These are phyloP conservation scores for Xenoacremonium recifei DNA, from an alignment of 2,329 filamentous ascomycete genomes.

Conservation along the genomic window DNA sequence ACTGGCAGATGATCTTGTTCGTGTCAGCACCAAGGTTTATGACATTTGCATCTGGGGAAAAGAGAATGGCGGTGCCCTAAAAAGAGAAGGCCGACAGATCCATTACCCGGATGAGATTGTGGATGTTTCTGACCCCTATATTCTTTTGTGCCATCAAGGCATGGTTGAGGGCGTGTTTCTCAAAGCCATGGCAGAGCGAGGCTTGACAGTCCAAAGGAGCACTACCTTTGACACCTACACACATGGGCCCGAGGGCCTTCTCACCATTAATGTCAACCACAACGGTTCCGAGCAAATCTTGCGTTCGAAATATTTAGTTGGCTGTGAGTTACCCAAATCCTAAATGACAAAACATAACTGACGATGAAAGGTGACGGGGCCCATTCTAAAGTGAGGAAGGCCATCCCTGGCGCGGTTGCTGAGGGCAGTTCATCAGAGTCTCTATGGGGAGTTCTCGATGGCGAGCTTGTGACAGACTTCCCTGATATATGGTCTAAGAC, in stretches of 20 bases:
- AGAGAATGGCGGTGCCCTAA: slow-evolving; percentile 47
- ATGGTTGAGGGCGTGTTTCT: slow-evolving; percentile 71
- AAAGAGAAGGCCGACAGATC: slow-evolving; percentile 59
- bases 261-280: slow-evolving; percentile 48
- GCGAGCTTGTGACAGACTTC: slow-evolving; percentile 67
- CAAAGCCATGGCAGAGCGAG: slow-evolving; percentile 62
- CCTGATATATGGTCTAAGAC: slow-evolving; percentile 74
- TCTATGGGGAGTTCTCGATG: slow-evolving; percentile 70
- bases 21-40: slow-evolving; percentile 65
- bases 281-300: slow-evolving; percentile 50
- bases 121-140: slow-evolving; percentile 54
- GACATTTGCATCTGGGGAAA: slow-evolving; percentile 72
- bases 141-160: slow-evolving; percentile 65
- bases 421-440: slow-evolving; percentile 52
- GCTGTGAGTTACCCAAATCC: slow-evolving; percentile 45
- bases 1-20: slow-evolving; percentile 62
- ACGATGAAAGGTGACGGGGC: slow-evolving; percentile 58
- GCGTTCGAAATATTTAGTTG: slow-evolving; percentile 62
- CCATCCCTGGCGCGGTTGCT: slow-evolving; percentile 54
- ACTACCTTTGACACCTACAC: slow-evolving; percentile 58
- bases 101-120: slow-evolving; percentile 61
- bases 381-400: slow-evolving; percentile 64
- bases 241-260: slow-evolving; percentile 36
- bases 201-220: slow-evolving; percentile 59
- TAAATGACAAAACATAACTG: not conserved